Percentiles rank a stretch among this genome's conserved stretches.
phyloP scores from a whole-genome alignment of 2,329 filamentous ascomycete species.

The Diplodia corticola region DNA sequence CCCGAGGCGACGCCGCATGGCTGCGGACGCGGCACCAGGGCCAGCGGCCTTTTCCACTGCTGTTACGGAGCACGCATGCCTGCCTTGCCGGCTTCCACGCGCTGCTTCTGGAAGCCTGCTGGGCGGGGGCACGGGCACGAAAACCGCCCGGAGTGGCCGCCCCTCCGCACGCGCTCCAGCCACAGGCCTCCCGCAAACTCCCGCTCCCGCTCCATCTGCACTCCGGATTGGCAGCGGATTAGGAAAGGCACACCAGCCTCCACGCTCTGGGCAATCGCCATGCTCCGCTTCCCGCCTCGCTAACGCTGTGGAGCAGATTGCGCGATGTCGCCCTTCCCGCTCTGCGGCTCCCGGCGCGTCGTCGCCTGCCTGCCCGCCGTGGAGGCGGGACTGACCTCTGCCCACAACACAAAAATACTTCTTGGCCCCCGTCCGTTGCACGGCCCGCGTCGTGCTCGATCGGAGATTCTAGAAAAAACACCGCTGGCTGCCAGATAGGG shows the following conservation, averaged over 20 bases:
- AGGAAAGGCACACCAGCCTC: slow-evolving; percentile 20
- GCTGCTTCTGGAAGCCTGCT: not conserved
- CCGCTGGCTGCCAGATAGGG: too few relatives aligned
- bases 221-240: slow-evolving; percentile 18
- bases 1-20: slow-evolving; percentile 1
- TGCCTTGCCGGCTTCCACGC: not conserved
- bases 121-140: not conserved
- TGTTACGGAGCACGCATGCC: too few relatives aligned
- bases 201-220: slow-evolving; percentile 18
- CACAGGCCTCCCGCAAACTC: slow-evolving; percentile 20
- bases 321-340: slow-evolving; percentile 19
- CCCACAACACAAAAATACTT: slow-evolving; percentile 11
- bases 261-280: slow-evolving; percentile 14
- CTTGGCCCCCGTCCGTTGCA: not conserved
- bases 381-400: not conserved
- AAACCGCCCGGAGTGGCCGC: slow-evolving; percentile 10
- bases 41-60: not conserved
- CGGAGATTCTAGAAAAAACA: not conserved
- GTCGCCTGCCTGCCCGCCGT: too few relatives aligned
- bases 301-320: slow-evolving; percentile 20
- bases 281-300: slow-evolving; percentile 18
- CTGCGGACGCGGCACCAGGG: not conserved
- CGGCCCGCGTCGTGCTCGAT: not conserved
- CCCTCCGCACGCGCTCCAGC: slow-evolving; percentile 9
- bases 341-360: not conserved